Evolutionary conservation across 768 basidiomycete species (phyloP), one percentile per base, ranked within the genome.

Genomic region (Boletales sp.): DNA sequence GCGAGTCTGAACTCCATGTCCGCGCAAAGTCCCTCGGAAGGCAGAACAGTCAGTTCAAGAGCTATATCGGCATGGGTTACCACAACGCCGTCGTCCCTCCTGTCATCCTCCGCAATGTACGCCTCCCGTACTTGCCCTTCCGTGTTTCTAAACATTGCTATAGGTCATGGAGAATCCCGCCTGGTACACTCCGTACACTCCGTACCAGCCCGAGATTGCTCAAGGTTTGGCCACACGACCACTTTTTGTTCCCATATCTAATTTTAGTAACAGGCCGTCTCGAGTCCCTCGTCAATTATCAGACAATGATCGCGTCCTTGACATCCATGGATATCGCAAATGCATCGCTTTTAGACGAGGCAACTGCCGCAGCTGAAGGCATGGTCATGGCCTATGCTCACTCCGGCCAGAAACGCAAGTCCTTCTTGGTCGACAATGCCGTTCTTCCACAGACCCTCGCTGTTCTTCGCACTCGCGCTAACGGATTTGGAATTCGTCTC

Each of bases 11-110:
- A 70, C 76, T 99, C 37, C 74, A 85, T 47, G 70, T 74, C 17
- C 75, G 89, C 47, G 93, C 90, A 1, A 86, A 84, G 63, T 78
- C 79, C 57, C 72, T 98, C 10, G 94, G 84, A n/a, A 71, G 64
- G 14, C 75, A 80, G 65, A 98, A 99, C 70, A 81, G 86, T 69
- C 73, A 80, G 6, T 87, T 87, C 69, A 90, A 86, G 75, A 94
- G 85, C 63, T 98, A 93, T 69, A 99, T 98, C 63, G 97, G 97
- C 32, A 93, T 97, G 92, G 95, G 97, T 9, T 99, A 97, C 70
- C 90, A 94, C 64, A 85, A 85, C 57, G 92, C 94, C 4, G 90
- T 95, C 40, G 90, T 95, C 5, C 94, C 94, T n/a, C 88, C 90
- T 8, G 92, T 97, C 43, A 92, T 97, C 68, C 76, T 95, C 59